Conservation (phyloP, 371 early-diverging fungal species). For the Thermomucor indicae-seudaticae region DNA sequence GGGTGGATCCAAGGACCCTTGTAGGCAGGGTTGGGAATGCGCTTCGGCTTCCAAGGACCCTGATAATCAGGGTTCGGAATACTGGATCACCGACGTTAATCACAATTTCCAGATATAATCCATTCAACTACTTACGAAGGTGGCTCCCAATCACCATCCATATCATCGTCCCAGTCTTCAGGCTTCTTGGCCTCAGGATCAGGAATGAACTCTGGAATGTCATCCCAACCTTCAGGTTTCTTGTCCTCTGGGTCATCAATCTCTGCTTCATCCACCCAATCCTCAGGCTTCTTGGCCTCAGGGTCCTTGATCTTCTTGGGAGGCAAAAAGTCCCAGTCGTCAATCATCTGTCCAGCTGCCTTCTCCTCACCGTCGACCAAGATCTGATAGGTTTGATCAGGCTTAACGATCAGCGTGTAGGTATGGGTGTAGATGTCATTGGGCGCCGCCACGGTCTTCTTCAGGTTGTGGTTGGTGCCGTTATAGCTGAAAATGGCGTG, state of each 20-base stretch:
- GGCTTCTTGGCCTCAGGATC: constrained; percentile 90
- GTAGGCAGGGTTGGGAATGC: constrained; percentile 92
- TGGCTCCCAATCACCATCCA: constrained; percentile 88
- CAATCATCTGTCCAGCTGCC: constrained; percentile 70
- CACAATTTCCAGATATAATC: not conserved
- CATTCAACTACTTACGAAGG: constrained; percentile 47
- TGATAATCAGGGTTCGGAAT: constrained; percentile 89
- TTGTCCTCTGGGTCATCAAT: constrained; percentile 83
- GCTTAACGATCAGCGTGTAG: constrained; percentile 88
- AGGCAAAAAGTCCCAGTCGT: constrained; percentile 84
- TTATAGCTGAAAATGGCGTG: constrained; percentile 95
- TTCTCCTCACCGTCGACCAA: constrained; percentile 73
- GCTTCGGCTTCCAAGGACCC: constrained; percentile 76
- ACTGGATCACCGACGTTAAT: constrained; percentile 56
- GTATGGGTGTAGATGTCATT: constrained; percentile 76
- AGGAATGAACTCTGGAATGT: constrained; percentile 73
- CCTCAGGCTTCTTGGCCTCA: constrained; percentile 85
- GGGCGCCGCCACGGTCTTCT: constrained; percentile 63
- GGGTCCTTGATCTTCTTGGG: constrained; percentile 94
- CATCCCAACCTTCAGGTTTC: constrained; percentile 88
- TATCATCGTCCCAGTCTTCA: constrained; percentile 90
- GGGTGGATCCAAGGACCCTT: constrained; percentile 94
- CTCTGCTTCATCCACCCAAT: constrained; percentile 91
- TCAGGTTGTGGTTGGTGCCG: constrained; percentile 83
- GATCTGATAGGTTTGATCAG: constrained; percentile 87